A percentile compares a stretch with the other conserved stretches of the same genome.
These are phyloP conservation scores for Trichoderma reesei DNA, from an alignment of 495 filamentous ascomycete species.

Conservation along the genomic window DNA sequence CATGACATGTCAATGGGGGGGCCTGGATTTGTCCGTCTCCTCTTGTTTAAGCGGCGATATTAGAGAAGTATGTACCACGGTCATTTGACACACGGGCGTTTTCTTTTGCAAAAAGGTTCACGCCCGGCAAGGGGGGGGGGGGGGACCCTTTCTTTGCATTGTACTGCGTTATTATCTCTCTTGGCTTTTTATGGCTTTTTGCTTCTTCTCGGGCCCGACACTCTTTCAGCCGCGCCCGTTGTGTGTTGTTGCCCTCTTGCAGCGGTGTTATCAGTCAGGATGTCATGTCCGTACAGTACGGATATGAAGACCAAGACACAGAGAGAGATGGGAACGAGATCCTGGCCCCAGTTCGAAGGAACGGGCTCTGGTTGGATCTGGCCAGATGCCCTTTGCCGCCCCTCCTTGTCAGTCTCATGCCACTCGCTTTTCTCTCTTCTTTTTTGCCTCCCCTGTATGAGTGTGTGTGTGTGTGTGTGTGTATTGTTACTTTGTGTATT, in stretches of 20 bases:
- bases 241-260: neutral
- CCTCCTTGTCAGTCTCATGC: neutral
- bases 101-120: neutral
- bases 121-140: neutral
- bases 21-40: neutral
- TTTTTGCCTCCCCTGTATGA: no score
- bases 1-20: slow-evolving; percentile 7
- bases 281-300: neutral
- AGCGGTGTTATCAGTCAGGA: neutral
- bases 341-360: neutral
- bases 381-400: neutral
- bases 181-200: neutral
- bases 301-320: no score
- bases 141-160: neutral
- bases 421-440: neutral
- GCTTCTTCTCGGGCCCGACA: neutral
- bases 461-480: no score
- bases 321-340: no score
- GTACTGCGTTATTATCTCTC: neutral
- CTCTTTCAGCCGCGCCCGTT: neutral
- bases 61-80: no score
- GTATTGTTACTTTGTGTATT: no score
- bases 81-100: neutral
- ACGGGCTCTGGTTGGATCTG: neutral
- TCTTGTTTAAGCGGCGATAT: no score